Conservation (phyloP, 2,329 filamentous ascomycete species). For the Mycosphaerella arachidis region DNA sequence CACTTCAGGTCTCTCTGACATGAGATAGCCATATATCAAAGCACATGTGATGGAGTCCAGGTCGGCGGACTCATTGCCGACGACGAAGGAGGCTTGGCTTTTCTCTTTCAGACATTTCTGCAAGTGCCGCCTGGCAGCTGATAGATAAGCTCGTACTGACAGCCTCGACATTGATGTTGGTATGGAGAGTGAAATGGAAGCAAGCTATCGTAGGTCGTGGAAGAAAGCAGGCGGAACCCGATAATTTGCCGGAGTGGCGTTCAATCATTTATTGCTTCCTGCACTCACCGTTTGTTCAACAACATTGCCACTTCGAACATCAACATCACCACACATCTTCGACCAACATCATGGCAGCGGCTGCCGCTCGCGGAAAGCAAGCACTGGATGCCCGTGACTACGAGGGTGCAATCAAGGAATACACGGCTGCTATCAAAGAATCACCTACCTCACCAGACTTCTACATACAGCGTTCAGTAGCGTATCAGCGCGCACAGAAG, state of each 20-base stretch:
- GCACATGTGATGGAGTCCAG: conserved; percentile 76
- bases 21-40: conserved; percentile 69
- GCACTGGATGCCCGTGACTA: conserved; percentile 63
- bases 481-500: conserved; percentile 61
- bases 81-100: conserved; percentile 45
- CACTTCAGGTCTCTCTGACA: conserved; percentile 52
- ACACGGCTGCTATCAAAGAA: conserved; percentile 60
- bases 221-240: background rate
- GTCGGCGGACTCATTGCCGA: conserved; percentile 60
- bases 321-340: conserved; percentile 5
- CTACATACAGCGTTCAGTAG: conserved; percentile 76
- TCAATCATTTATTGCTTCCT: background rate
- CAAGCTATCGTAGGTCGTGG: background rate
- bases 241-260: background rate
- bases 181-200: background rate
- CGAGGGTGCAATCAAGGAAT: conserved; percentile 61
- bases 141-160: conserved; percentile 45
- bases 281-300: background rate
- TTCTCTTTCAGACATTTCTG: conserved; percentile 37
- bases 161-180: conserved; percentile 37
- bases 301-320: background rate
- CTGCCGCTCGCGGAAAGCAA: conserved; percentile 51
- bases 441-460: conserved; percentile 67
- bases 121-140: conserved; percentile 42
- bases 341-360: conserved; percentile 45